Conservation (phyloP, 2,329 filamentous ascomycete species). For the Coccinonectria pachysandricola region DNA sequence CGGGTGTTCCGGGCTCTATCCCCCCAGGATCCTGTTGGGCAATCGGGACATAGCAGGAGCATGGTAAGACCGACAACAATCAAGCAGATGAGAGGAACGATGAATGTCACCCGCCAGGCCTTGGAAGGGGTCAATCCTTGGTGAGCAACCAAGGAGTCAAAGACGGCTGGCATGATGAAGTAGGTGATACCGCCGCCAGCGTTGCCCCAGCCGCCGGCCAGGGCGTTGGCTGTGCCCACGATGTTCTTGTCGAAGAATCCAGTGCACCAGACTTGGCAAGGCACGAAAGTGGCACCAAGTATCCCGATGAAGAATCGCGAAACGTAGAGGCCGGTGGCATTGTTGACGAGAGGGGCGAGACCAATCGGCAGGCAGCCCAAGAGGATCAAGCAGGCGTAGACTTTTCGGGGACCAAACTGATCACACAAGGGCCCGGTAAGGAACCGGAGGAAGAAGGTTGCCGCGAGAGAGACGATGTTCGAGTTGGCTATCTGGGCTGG, state of each 20-base stretch:
- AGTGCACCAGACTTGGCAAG: conserved; percentile 87
- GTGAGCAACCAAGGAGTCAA: conserved; percentile 57
- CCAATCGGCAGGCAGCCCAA: conserved; percentile 71
- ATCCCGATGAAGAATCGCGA: conserved; percentile 75
- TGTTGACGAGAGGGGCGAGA: conserved; percentile 66
- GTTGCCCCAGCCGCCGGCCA: conserved; percentile 79
- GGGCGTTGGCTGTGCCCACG: conserved; percentile 77
- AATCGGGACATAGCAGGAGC: conserved; percentile 67
- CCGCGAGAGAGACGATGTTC: conserved; percentile 73
- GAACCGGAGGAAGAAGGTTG: conserved; percentile 62
- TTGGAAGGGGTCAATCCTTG: conserved; percentile 52
- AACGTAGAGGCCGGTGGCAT: conserved; percentile 50
- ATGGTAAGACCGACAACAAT: conserved; percentile 55
- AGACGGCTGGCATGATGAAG: conserved; percentile 87
- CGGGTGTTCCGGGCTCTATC: conserved; percentile 53
- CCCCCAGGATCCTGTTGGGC: conserved; percentile 72
- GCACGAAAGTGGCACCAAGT: conserved; percentile 68
- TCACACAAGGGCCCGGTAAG: conserved; percentile 79
- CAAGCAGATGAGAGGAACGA: conserved; percentile 74
- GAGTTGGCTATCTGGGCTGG: conserved; percentile 71
- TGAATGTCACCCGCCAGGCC: conserved; percentile 76
- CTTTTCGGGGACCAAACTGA: conserved; percentile 66
- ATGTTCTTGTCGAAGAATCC: conserved; percentile 91
- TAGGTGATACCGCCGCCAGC: conserved; percentile 85
- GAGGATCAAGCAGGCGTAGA: conserved; percentile 70